Evolutionary conservation across 768 basidiomycete species (phyloP), one percentile per base, ranked within the genome.

Genomic region (Austroboletus eburneus): DNA sequence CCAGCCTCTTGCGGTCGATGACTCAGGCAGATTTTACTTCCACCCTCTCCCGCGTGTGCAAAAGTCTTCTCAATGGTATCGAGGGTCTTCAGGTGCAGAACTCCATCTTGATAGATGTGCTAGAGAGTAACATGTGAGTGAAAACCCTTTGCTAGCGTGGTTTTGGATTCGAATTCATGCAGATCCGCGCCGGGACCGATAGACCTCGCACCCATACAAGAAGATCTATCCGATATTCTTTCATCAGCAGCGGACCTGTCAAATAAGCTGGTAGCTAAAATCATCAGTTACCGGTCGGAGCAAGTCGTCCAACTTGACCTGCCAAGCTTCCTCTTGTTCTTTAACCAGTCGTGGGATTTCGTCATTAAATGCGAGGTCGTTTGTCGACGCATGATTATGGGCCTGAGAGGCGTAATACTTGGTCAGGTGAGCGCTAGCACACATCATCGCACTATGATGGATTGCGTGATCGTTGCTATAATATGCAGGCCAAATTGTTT

Each of bases 351-450:
- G 2, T 97, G 95, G 95, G 68, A 75, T 21, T 98, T 98, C 56
- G 91, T 98, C 9, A 77, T 96, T 21, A 76, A 75, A 53, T 91
- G 89, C 59, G 95, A 99, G 63, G 79, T 83, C 23, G 72, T 96
- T 23, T 90, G 87, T 52, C 76, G 83, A 44, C 74, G 85, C 54
- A 97, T 98, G 91, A 93, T 97, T 48, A 90, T 97, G 46, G 87
- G 91, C 6, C 71, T 98, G 25, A 73, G 96, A 48, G 94, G 93
- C 5, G 87, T 81, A 2, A 78, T 92, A 42, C 82, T 94, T 36
- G 75, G 81, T 43, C 94, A 95, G 75, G 87, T 87, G 52, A 34
- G 56, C 37, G 32, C 22, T 42, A 20, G 22, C 37, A n/a, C 37
- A 23, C 32, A 30, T 39, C 20, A 17, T 20, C 24, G 9, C 14